phyloP scores from a whole-genome alignment of 2,329 filamentous ascomycete species.

The Golovinomyces cichoracearum region DNA sequence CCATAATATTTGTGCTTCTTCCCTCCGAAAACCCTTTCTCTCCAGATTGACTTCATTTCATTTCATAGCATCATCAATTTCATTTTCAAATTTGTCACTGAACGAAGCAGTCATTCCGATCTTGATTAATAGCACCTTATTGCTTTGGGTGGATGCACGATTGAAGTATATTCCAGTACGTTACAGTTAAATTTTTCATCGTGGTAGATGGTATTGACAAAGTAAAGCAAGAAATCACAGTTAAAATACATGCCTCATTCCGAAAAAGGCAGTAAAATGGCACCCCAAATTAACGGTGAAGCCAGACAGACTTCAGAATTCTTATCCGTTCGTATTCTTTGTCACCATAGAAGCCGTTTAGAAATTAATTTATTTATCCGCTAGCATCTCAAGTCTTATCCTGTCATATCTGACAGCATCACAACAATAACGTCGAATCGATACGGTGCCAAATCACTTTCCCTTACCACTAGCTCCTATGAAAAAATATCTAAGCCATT shows the following conservation, averaged over 20 bases:
- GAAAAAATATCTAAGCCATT: conserved; percentile 37
- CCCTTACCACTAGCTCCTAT: conserved; percentile 50
- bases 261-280: conserved; percentile 12
- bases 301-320: conserved; percentile 22
- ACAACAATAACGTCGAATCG: conserved; percentile 56
- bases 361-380: background rate
- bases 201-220: too few species aligned
- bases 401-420: conserved; percentile 55
- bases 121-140: too few species aligned
- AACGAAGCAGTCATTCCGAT: too few species aligned
- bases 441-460: conserved; percentile 58
- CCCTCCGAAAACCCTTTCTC: too few species aligned
- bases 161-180: too few species aligned
- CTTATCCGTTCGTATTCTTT: conserved; percentile 19
- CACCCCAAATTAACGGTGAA: conserved; percentile 26
- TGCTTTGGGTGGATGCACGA: too few species aligned
- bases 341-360: conserved; percentile 3
- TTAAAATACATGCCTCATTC: conserved; percentile 7
- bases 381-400: conserved; percentile 66
- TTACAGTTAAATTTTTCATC: too few species aligned
- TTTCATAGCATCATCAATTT: too few species aligned
- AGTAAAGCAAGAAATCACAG: too few species aligned
- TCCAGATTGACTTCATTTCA: too few species aligned
- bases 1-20: too few species aligned
- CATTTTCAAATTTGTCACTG: too few species aligned